Base-by-base conservation (phyloP, 2,329 filamentous ascomycete species). In the Aspergillus ibericus region DNA sequence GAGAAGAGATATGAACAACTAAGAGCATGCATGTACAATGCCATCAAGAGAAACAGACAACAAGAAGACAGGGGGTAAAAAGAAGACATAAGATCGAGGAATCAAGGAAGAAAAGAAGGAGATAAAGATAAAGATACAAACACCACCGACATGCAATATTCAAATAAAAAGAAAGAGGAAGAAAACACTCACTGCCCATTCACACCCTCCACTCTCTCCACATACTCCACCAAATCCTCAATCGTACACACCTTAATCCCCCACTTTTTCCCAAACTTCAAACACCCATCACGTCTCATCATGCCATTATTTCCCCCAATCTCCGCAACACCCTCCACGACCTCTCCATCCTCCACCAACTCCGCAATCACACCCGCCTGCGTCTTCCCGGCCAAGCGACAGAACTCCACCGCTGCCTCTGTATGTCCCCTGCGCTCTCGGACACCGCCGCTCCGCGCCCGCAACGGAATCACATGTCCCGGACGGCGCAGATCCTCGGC, bases 221-320 rank as follows among this genome's bases (percentile, higher is more conserved):
- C 79, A 74, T 96, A 90, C 58, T 80, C 81, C 27, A 93, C 88
- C 77, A 99, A 77, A 77, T 93, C 92, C 73, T 93, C 92, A 78
- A 99, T 98, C 29, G 95, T 98, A 78, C 93, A 96, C 59, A 96
- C 92, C 81, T 90, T 95, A 67, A 99, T 81, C 4, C 92, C 92
- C 87, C 90, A 98, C 77, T 83, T 87, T 76, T 87, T 86, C 27
- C 92, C 95, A 82, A 99, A 99, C 52, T 82, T 84, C 71, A 99
- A 81, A 78, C 93, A 97, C 36, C 86, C 90, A 79, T 96, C 92
- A 63, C 92, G 86, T 66, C 92, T 81, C 87, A 98, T 88, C 95
- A 99, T 99, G 25, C 89, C 91, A n/a, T 78, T 78, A 53, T 88
- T 85, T 18, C 84, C 87, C 10, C 75, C 74, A 65, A 87, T 81